These are phyloP conservation scores for Colletotrichum paranaense DNA, from an alignment of 2,329 filamentous ascomycete genomes.

Conservation along the genomic window DNA sequence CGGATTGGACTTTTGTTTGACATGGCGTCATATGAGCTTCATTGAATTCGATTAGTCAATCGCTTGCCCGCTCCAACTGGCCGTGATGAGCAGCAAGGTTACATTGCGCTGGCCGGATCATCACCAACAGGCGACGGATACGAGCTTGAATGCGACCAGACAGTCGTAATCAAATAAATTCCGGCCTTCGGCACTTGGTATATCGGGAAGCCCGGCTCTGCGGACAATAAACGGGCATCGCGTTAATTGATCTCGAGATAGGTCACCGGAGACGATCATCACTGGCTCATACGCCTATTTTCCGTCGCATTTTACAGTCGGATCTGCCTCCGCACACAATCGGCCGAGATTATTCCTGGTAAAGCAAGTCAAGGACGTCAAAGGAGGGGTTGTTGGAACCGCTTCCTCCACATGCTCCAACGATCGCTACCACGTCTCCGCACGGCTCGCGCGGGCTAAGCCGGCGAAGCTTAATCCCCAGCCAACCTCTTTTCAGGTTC, in stretches of 20 bases:
- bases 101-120: background rate
- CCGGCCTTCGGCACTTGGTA: background rate
- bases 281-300: background rate
- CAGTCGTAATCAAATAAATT: background rate
- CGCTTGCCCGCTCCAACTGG: background rate
- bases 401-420: background rate
- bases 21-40: conserved; percentile 12
- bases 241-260: background rate
- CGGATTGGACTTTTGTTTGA: conserved; percentile 33
- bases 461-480: background rate
- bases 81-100: background rate
- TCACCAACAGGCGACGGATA: background rate
- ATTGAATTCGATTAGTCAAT: conserved; percentile 6
- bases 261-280: too few species aligned
- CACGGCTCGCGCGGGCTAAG: conserved; percentile 9
- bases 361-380: background rate
- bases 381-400: background rate
- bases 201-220: background rate
- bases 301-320: conserved; percentile 6
- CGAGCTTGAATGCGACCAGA: background rate
- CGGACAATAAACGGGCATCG: background rate
- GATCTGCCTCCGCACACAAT: background rate
- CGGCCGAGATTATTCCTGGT: background rate
- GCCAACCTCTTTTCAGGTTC: background rate
- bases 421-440: conserved; percentile 5